These are phyloP conservation scores for Ephemerocybe angulata DNA, from an alignment of 768 basidiomycete genomes.

Conservation along the genomic window DNA sequence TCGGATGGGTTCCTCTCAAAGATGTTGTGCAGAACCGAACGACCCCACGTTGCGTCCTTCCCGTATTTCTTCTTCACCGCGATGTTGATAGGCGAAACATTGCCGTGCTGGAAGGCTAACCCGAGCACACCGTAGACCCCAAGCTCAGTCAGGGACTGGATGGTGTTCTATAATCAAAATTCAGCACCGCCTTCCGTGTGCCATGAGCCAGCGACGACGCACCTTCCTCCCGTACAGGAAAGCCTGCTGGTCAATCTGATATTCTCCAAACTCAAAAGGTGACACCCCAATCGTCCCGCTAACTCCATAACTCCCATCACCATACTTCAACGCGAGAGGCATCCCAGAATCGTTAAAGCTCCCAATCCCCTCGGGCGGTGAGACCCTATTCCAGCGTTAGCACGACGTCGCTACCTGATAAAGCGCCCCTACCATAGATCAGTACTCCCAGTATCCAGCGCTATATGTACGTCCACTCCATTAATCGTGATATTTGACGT, in stretches of 20 bases:
- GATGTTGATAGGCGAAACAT: slow-evolving; percentile 27
- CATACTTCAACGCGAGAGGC: slow-evolving; percentile 26
- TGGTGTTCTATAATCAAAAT: slow-evolving; percentile 4
- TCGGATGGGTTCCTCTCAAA: slow-evolving; percentile 31
- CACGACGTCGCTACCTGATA: background rate
- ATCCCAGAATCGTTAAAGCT: slow-evolving; percentile 30
- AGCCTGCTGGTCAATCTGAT: slow-evolving; percentile 26
- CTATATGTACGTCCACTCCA: slow-evolving; percentile 24
- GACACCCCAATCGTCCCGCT: slow-evolving; percentile 31
- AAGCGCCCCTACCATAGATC: slow-evolving; percentile 29
- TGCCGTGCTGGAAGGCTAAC: slow-evolving; percentile 27
- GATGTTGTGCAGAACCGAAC: slow-evolving; percentile 37
- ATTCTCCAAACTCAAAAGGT: slow-evolving; percentile 29
- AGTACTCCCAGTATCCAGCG: slow-evolving; percentile 37
- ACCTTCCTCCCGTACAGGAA: slow-evolving; percentile 25
- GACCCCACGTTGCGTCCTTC: slow-evolving; percentile 26
- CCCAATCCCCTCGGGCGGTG: slow-evolving; percentile 31
- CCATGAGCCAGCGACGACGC: background rate
- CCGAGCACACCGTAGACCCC: slow-evolving; percentile 34
- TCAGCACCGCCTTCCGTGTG: background rate
- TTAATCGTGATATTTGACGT: slow-evolving; percentile 31
- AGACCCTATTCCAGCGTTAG: slow-evolving; percentile 24
- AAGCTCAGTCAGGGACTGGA: slow-evolving; percentile 12
- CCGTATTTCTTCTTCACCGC: slow-evolving; percentile 22
- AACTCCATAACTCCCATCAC: slow-evolving; percentile 33